These are phyloP conservation scores for Chaetomium tenue DNA, from an alignment of 495 filamentous ascomycete genomes.

Conservation along the genomic window DNA sequence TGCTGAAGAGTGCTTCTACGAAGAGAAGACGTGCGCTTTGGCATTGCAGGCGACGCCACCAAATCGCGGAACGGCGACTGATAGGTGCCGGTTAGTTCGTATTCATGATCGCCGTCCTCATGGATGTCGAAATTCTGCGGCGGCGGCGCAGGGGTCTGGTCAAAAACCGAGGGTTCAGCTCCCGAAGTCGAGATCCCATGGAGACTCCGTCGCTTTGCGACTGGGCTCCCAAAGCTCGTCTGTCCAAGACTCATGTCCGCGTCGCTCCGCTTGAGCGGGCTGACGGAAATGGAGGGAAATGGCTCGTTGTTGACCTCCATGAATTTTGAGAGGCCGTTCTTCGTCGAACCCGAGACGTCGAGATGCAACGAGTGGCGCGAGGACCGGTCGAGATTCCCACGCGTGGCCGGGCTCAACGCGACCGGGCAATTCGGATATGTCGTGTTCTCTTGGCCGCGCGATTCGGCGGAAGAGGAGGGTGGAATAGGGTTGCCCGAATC, in stretches of 20 bases:
- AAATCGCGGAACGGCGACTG: constrained; percentile 35
- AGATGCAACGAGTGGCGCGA: constrained; percentile 49
- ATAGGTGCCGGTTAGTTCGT: constrained; percentile 39
- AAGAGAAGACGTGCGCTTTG: constrained; percentile 64
- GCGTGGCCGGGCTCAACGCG: constrained; percentile 42
- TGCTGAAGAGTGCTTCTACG: constrained; percentile 86
- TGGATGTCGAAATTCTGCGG: constrained; percentile 45
- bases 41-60: constrained; percentile 34
- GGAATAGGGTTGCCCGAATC: constrained; percentile 68
- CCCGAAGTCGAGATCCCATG: constrained; percentile 61
- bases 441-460: constrained; percentile 58
- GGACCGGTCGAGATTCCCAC: constrained; percentile 46
- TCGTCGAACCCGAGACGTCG: constrained; percentile 49
- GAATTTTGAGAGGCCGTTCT: constrained; percentile 48
- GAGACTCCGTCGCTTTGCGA: constrained; percentile 81
- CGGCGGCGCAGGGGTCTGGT: constrained; percentile 45
- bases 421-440: constrained; percentile 35
- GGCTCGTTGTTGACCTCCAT: constrained; percentile 40
- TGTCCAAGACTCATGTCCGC: constrained; percentile 84
- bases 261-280: constrained; percentile 90
- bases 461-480: constrained; percentile 37
- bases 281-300: constrained; percentile 60
- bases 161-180: constrained; percentile 68
- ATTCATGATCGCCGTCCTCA: constrained; percentile 47
- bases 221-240: constrained; percentile 71